phyloP scores from a whole-genome alignment of 164 flowering plant species.

The Berberis vulgaris region DNA sequence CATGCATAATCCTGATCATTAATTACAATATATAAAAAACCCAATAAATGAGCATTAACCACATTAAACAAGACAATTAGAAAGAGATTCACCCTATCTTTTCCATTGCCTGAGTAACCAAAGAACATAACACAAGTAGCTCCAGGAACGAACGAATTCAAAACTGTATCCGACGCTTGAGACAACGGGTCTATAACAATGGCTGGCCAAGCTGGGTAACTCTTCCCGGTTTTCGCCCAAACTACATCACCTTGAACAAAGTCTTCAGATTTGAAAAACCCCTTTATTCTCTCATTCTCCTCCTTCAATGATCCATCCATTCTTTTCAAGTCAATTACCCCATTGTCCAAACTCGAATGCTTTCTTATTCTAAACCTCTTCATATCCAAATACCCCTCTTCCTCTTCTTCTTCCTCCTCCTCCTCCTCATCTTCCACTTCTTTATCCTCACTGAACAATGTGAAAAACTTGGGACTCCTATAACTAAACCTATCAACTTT shows the following conservation, averaged over 20 bases:
- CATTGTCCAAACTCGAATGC: slow-evolving; percentile 35
- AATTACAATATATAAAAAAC: not conserved
- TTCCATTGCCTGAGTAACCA: slow-evolving; percentile 69
- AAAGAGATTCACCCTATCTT: slow-evolving; percentile 51
- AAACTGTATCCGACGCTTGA: slow-evolving; percentile 71
- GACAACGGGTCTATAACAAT: slow-evolving; percentile 80
- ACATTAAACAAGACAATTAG: slow-evolving; percentile 3
- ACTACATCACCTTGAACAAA: slow-evolving; percentile 59
- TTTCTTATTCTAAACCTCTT: slow-evolving; percentile 23
- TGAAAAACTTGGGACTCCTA: slow-evolving; percentile 7
- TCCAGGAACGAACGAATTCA: slow-evolving; percentile 63
- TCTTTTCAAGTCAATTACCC: slow-evolving; percentile 29
- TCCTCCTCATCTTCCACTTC: slow-evolving; percentile 3
- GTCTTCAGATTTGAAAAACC: slow-evolving; percentile 43
- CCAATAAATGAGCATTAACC: not conserved
- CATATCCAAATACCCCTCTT: slow-evolving; percentile 8
- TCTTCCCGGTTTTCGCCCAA: slow-evolving; percentile 84
- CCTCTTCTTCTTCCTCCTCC: slow-evolving; percentile 16
- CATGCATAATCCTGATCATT: slow-evolving; percentile 87
- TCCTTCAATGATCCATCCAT: slow-evolving; percentile 21
- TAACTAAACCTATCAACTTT: slow-evolving; percentile 20
- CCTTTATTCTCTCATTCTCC: slow-evolving; percentile 31
- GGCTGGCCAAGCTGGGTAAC: slow-evolving; percentile 93
- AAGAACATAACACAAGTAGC: slow-evolving; percentile 92
- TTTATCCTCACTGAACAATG: slow-evolving; percentile 15